These are phyloP conservation scores for Jamesozyma spencerorum DNA, from an alignment of 805 yeast genomes.

Conservation along the genomic window DNA sequence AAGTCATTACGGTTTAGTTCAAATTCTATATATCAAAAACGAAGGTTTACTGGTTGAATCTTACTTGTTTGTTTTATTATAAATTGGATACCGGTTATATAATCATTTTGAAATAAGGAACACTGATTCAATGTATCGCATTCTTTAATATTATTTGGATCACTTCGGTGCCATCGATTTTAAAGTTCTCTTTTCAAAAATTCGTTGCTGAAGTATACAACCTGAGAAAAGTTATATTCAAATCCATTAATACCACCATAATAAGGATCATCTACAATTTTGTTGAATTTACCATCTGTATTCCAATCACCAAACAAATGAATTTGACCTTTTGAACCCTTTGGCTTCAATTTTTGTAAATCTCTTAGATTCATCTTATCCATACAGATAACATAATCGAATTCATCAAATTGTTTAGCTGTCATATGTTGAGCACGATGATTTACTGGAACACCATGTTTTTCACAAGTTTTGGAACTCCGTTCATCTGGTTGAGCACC, in stretches of 20 bases:
- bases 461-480: constrained; percentile 55
- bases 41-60: too few relatives aligned
- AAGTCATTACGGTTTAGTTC: too few relatives aligned
- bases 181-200: constrained; percentile 45
- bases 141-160: too few relatives aligned
- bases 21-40: too few relatives aligned
- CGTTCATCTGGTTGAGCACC: constrained; percentile 80
- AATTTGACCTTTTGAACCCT: constrained; percentile 33
- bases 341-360: constrained; percentile 45
- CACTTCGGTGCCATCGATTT: too few relatives aligned
- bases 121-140: too few relatives aligned
- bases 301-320: constrained; percentile 77
- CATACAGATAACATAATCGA: constrained; percentile 66
- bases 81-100: too few relatives aligned
- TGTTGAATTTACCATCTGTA: constrained; percentile 39
- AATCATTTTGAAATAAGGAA: too few relatives aligned
- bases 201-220: constrained; percentile 63
- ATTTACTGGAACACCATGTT: constrained; percentile 62
- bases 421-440: constrained; percentile 69
- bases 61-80: too few relatives aligned
- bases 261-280: constrained; percentile 80
- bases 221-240: constrained; percentile 67
- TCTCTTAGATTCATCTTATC: constrained; percentile 51
- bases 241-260: constrained; percentile 84
- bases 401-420: constrained; percentile 41